Conservation (phyloP, 2,329 filamentous ascomycete genomes). For the Aureobasidium lini region DNA sequence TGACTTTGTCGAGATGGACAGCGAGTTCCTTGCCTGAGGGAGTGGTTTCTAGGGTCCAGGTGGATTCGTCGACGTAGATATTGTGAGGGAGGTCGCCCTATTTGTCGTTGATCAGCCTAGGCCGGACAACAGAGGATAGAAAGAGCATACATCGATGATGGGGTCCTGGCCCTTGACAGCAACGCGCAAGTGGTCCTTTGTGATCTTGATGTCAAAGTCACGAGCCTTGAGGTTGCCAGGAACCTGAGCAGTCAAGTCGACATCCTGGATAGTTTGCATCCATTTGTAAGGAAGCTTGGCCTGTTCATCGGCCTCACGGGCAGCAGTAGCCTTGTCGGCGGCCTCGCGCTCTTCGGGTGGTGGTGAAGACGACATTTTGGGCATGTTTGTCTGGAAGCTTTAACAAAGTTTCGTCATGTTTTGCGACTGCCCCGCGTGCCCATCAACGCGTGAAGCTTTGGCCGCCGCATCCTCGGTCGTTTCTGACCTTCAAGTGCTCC, state of each 20-base stretch:
- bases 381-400: not conserved
- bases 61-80: slow-evolving; percentile 77
- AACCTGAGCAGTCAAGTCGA: slow-evolving; percentile 71
- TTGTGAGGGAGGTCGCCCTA: slow-evolving; percentile 80
- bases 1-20: slow-evolving; percentile 88
- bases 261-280: slow-evolving; percentile 84
- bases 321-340: slow-evolving; percentile 52
- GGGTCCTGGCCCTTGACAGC: slow-evolving; percentile 83
- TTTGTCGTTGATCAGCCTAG: not conserved
- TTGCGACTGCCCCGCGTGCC: slow-evolving; percentile 7
- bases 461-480: not conserved
- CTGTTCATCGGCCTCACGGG: slow-evolving; percentile 80
- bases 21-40: slow-evolving; percentile 65
- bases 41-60: slow-evolving; percentile 79
- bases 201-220: slow-evolving; percentile 77
- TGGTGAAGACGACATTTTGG: slow-evolving; percentile 32
- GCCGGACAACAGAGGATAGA: not conserved
- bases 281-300: slow-evolving; percentile 91
- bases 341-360: slow-evolving; percentile 47
- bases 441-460: slow-evolving; percentile 10
- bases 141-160: slow-evolving; percentile 59
- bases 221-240: slow-evolving; percentile 75
- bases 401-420: not conserved
- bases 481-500: no score
- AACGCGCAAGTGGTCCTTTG: slow-evolving; percentile 68